A percentile compares a stretch with the other conserved stretches of the same genome.
phyloP scores from a whole-genome alignment of 352 stramenopile genomes.

The Globisporangium carolinianum region DNA sequence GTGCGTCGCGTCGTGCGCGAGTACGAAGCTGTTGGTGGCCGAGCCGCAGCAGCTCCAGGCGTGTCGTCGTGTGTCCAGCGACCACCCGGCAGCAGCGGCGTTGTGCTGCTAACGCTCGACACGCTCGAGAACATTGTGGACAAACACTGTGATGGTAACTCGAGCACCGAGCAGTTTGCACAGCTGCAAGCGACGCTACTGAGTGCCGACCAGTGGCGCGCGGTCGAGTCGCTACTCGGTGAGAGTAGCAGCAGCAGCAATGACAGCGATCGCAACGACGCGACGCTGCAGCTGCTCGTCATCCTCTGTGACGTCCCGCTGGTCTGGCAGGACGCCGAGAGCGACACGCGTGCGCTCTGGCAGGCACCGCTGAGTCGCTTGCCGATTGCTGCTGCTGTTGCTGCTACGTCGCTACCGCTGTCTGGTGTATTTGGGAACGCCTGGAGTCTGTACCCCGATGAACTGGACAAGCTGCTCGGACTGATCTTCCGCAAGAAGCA shows the following conservation, averaged over 20 bases:
- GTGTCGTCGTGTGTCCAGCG: constrained; percentile 17
- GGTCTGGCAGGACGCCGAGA: constrained; percentile 22
- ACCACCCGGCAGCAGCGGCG: constrained; percentile 9
- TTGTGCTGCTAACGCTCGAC: constrained; percentile 33
- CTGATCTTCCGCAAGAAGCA: constrained; percentile 30
- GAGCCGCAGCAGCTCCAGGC: constrained; percentile 1
- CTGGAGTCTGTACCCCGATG: constrained; percentile 35
- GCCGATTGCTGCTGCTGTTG: neutral
- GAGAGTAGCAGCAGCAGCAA: neutral
- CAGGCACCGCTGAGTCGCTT: neutral
- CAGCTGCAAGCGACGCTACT: constrained; percentile 25
- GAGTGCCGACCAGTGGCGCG: constrained; percentile 23
- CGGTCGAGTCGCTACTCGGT: constrained; percentile 22
- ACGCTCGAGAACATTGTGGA: constrained; percentile 27
- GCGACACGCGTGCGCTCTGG: constrained; percentile 14
- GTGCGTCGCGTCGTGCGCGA: constrained; percentile 25
- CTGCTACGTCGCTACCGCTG: neutral
- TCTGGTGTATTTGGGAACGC: neutral
- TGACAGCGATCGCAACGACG: neutral
- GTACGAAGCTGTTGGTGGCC: constrained; percentile 33
- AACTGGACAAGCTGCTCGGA: constrained; percentile 25
- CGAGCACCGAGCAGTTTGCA: constrained; percentile 11
- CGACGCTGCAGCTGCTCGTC: constrained; percentile 16
- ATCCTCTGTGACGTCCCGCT: constrained; percentile 55
- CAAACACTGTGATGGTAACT: neutral